Evolutionary conservation across 2,329 filamentous ascomycete species (phyloP), one percentile per base, ranked within the genome.

Genomic region (Passalora sequoiae): DNA sequence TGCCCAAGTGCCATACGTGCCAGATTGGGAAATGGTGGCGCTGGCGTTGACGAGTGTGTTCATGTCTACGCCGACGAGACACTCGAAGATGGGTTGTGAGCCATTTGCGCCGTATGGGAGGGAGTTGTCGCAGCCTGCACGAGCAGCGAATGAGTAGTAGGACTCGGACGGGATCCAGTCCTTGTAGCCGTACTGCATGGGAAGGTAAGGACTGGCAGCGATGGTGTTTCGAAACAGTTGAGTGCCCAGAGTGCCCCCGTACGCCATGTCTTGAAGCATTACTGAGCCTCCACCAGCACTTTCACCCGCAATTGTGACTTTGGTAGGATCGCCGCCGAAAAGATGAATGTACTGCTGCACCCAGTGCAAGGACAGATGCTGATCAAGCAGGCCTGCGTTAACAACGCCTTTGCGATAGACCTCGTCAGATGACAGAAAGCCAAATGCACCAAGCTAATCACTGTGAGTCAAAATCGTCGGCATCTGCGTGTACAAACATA

Each of bases 151-250:
- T 0, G 62, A 61, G 38, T 70, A 64, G 47, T 75, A 77, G 4
- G 66, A 56, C 12, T 67, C 60, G 3, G 71, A 66, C 0, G 73
- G 70, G 9, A 70, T 57, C 24, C 61, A 64, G 12, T 70, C 71
- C 38, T 71, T 65, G 52, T 72, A 76, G 10, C 62, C 64, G 56
- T 77, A 77, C 49, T 78, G 73, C 41, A 72, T 71, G 0, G 76
- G 74, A 7, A 77, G 65, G 50, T 75, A 80, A 13, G 41, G 76
- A 6, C 67, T 72, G 1, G 67, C 65, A 2, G 71, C 60, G 20
- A 69, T 63, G 37, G 48, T 49, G 56, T 67, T 54, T 17, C 32
- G 44, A 44, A 60, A 60, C 4, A 60, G 47, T 13, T 47, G 41
- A n/a, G 49, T 50, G 12, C 57, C 58, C 15, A 58, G 37, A 6